These are phyloP conservation scores for Rhynchosporium agropyri DNA, from an alignment of 2,329 filamentous ascomycete species.

Conservation along the genomic window DNA sequence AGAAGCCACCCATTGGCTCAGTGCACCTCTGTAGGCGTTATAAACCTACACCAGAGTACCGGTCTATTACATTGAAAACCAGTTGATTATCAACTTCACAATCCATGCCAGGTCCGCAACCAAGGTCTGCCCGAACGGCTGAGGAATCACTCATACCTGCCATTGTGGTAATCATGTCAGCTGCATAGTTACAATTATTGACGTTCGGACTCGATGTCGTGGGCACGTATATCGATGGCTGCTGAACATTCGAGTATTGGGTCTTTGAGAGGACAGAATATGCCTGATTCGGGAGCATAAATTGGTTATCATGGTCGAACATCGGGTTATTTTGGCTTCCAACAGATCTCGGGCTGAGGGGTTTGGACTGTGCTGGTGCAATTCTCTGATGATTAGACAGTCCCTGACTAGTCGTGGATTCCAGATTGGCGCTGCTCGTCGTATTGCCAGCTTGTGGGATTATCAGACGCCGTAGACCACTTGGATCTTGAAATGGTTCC, in stretches of 20 bases:
- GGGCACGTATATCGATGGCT: conserved; percentile 29
- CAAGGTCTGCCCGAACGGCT: conserved; percentile 45
- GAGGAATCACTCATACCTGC: conserved; percentile 43
- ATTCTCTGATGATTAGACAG: conserved; percentile 27
- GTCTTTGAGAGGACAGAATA: conserved; percentile 25
- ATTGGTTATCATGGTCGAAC: conserved; percentile 33
- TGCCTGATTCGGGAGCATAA: conserved; percentile 25
- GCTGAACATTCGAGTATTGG: conserved; percentile 18
- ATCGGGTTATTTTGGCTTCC: conserved; percentile 29
- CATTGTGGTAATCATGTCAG: conserved; percentile 50
- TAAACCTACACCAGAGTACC: conserved; percentile 43
- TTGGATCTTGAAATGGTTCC: conserved; percentile 31
- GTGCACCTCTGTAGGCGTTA: conserved; percentile 20
- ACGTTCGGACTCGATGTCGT: conserved; percentile 30
- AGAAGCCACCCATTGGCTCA: conserved; percentile 1
- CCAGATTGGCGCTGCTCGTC: conserved; percentile 27
- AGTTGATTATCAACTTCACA: conserved; percentile 49
- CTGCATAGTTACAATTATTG: conserved; percentile 45
- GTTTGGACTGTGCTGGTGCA: conserved; percentile 25
- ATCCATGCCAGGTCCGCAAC: conserved; percentile 45
- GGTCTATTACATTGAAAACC: conserved; percentile 50
- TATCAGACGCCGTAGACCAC: conserved; percentile 19
- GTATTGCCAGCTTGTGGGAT: conserved; percentile 25
- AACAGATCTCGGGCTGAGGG: conserved; percentile 25
- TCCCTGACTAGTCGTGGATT: conserved; percentile 19